phyloP scores from a whole-genome alignment of 768 basidiomycete species.

The Panus rudis region DNA sequence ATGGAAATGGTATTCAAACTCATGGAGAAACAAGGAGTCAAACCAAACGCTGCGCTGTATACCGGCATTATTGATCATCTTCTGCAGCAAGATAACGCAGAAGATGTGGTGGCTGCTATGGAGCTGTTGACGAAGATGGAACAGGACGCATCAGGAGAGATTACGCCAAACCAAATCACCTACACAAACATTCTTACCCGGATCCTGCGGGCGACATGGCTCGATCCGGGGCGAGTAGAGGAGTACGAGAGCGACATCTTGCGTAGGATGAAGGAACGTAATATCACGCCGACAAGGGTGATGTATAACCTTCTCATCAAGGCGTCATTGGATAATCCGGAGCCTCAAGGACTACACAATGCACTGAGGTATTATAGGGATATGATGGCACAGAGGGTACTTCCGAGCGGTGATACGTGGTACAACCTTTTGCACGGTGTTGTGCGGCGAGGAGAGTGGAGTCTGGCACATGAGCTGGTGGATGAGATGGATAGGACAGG shows the following conservation, averaged over 20 bases:
- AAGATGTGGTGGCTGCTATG: constrained; percentile 55
- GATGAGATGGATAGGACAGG: constrained; percentile 48
- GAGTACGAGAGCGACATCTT: constrained; percentile 45
- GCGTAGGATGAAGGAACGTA: constrained; percentile 49
- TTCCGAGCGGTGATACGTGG: constrained; percentile 57
- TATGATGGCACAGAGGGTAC: constrained; percentile 42
- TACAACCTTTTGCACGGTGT: constrained; percentile 68
- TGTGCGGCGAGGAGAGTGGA: constrained; percentile 49
- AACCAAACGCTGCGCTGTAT: constrained; percentile 71
- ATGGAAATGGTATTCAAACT: constrained; percentile 53
- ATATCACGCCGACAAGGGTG: constrained; percentile 48
- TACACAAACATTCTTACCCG: constrained; percentile 78
- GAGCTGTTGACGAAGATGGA: constrained; percentile 77
- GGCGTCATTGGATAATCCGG: constrained; percentile 49
- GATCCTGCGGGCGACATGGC: constrained; percentile 54
- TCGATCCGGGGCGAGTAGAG: constrained; percentile 36
- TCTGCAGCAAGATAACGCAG: constrained; percentile 46
- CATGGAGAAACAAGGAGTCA: constrained; percentile 71
- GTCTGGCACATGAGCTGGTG: constrained; percentile 51
- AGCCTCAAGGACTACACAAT: constrained; percentile 41
- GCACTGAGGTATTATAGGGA: constrained; percentile 55
- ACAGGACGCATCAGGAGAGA: constrained; percentile 29
- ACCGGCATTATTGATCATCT: constrained; percentile 75
- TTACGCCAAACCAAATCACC: constrained; percentile 67
- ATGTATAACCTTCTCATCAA: constrained; percentile 76